Evolutionary conservation across 768 basidiomycete genomes (phyloP), one percentile per base, ranked within the genome.

Genomic region (Suillus decipiens): DNA sequence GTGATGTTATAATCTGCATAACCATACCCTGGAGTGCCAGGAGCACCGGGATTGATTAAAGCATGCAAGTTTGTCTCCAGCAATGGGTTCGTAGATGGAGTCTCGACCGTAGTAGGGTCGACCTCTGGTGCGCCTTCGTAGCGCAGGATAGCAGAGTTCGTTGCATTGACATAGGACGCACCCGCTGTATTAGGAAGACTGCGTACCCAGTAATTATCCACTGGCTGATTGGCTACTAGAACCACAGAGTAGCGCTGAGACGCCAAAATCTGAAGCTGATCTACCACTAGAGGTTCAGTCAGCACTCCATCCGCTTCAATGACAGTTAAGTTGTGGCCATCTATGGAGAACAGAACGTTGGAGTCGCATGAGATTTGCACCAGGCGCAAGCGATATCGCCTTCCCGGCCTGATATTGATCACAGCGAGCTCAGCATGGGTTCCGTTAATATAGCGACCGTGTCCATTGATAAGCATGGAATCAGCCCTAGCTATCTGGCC

Each of bases 71-170:
- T 62, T 1, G 68, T 66, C 61, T 81, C 81, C 11, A 69, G 36
- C 34, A 81, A 66, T 5, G 75, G 72, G 5, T 70, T 69, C 0
- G 63, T 45, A 55, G 66, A 63, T 4, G 61, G n/a, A 2, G 72
- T 67, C 3, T 76, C 72, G 2, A 60, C 70, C 1, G 78, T 79
- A 0, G 74, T 79, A 0, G 85, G 84, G 39, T 84, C 72, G 28
- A 64, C 65, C 15, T 11, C 36, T 1, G 74, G 62, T 0, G 82
- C 83, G 15, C 82, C 81, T 11, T 43, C 63, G 69, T 86, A 86
- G 14, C 82, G 79, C 7, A 86, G 71, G 55, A 86, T 84, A 1
- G 83, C 87, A 15, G 81, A 84, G 69, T 84, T 87, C 31, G 83
- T 65, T 22, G 84, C 84, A 8, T 74, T 76, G 1, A 62, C 2